These are phyloP conservation scores for Phytophthora megakarya DNA, from an alignment of 352 stramenopile species.

Conservation along the genomic window DNA sequence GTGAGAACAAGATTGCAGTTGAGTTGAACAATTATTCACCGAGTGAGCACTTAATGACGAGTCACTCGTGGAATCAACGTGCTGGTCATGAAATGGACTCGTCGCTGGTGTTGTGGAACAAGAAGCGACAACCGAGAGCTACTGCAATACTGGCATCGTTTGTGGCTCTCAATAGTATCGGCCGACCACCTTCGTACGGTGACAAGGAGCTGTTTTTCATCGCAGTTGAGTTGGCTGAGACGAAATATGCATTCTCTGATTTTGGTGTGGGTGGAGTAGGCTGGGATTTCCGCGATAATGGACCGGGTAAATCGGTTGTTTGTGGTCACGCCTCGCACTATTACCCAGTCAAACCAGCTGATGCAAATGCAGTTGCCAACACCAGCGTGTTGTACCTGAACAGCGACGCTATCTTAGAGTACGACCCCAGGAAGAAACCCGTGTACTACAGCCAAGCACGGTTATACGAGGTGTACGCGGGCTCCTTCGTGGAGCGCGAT, in stretches of 20 bases:
- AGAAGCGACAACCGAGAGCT: slow-evolving; percentile 63
- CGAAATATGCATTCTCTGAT: slow-evolving; percentile 70
- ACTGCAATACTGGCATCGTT: slow-evolving; percentile 71
- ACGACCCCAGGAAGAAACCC: slow-evolving; percentile 44
- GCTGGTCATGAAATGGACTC: slow-evolving; percentile 77
- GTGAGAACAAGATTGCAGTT: slow-evolving; percentile 30
- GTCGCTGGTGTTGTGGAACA: slow-evolving; percentile 78
- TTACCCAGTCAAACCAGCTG: slow-evolving; percentile 42
- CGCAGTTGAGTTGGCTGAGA: slow-evolving; percentile 69
- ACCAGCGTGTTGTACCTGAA: slow-evolving; percentile 66
- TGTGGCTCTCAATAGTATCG: slow-evolving; percentile 44
- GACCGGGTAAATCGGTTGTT: slow-evolving; percentile 40
- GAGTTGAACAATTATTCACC: slow-evolving; percentile 48
- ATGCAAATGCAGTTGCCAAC: slow-evolving; percentile 18
- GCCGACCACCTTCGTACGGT: slow-evolving; percentile 54
- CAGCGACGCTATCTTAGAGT: slow-evolving; percentile 64
- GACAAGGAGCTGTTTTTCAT: slow-evolving; percentile 86
- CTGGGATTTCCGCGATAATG: slow-evolving; percentile 41
- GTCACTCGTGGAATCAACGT: slow-evolving; percentile 69
- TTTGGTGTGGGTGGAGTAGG: slow-evolving; percentile 63
- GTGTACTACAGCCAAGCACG: slow-evolving; percentile 58
- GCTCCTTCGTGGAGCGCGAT: slow-evolving; percentile 45
- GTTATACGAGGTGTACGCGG: slow-evolving; percentile 54
- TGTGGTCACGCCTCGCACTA: slow-evolving; percentile 69
- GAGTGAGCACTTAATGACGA: slow-evolving; percentile 58